Evolutionary conservation across 2,329 filamentous ascomycete genomes (phyloP).

Genomic region (Myriangium duriaei): DNA sequence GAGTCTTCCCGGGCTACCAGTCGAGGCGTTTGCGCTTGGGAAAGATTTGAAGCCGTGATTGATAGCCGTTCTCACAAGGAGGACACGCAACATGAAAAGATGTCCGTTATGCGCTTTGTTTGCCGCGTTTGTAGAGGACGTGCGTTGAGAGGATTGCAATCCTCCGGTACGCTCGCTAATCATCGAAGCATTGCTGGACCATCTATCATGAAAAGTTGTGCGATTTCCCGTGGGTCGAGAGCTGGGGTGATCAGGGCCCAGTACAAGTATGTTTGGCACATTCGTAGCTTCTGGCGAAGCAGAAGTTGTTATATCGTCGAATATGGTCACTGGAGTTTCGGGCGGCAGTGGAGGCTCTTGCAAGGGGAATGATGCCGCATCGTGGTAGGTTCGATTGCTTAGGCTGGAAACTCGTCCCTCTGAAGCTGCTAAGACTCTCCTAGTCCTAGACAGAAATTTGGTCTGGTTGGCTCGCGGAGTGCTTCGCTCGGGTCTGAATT

Average conservation of each 20-base stretch:
- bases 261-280: slow-evolving; percentile 76
- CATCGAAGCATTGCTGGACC: slow-evolving; percentile 66
- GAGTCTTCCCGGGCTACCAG: too few species aligned
- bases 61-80: slow-evolving; percentile 75
- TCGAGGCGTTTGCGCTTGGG: too few species aligned
- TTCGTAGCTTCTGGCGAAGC: slow-evolving; percentile 60
- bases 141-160: slow-evolving; percentile 43
- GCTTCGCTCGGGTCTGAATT: slow-evolving; percentile 71
- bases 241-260: slow-evolving; percentile 48
- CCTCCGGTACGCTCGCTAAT: slow-evolving; percentile 67
- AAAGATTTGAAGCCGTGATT: slow-evolving; percentile 64
- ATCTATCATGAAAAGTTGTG: slow-evolving; percentile 51
- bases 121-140: slow-evolving; percentile 56
- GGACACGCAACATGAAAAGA: slow-evolving; percentile 60
- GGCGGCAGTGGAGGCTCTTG: slow-evolving; percentile 38
- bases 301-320: slow-evolving; percentile 65
- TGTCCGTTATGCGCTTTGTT: slow-evolving; percentile 56
- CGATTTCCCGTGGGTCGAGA: slow-evolving; percentile 11
- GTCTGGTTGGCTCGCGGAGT: slow-evolving; percentile 74
- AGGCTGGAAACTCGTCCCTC: slow-evolving; percentile 34
- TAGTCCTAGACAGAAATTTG: slow-evolving; percentile 38
- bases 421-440: slow-evolving; percentile 13
- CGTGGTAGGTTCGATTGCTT: slow-evolving; percentile 33
- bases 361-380: slow-evolving; percentile 22
- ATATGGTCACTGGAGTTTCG: slow-evolving; percentile 89